Base-by-base conservation (phyloP, 352 stramenopile species). In the Phytophthora hibernalis region DNA sequence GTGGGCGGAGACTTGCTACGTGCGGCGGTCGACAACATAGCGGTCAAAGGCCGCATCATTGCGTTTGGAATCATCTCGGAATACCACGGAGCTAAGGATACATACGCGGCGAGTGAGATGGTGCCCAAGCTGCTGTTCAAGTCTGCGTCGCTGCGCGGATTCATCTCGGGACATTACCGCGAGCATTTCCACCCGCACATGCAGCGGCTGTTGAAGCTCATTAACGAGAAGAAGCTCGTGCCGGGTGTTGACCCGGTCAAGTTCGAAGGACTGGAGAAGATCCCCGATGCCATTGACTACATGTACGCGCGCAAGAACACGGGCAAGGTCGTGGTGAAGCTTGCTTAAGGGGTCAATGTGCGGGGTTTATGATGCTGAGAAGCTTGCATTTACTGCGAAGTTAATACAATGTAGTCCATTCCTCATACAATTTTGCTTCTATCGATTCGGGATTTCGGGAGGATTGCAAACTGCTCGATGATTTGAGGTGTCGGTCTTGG, bases 311-410 rank as follows among this genome's bases (percentile, higher is more conserved):
- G 87, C 66, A 87, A 90, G 43, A 90, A 89, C 47, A 80, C 83
- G 30, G 87, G 87, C 61, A 95, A 95, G 58, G 79, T 95, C 43
- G 82, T 90, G 24, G 76, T 94, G n/a, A 88, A 89, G 50, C 65
- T 91, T 22, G 72, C 53, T 0, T 82, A 69, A 72, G 20, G 21
- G 28, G 7, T 33, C 6, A 1, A 33, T 7, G 26, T 42, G 13
- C 35, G 18, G 35, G 35, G 35, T 42, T 42, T 18, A 10, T 18
- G 13, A 40, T n/a, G 12, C 15, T 37, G 26, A 30, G 26, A 6
- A 30, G 26, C 3, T 7, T 8, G 26, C n/a, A n/a, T 31, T 31
- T 31, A 7, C 2, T 31, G 4, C 26, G n/a, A n/a, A n/a, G n/a
- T n/a, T n/a, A n/a, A n/a, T n/a, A n/a, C n/a, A n/a, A n/a, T n/a